Conservation (phyloP, 345 rosid genomes). For the Pugionium dolabratum region DNA sequence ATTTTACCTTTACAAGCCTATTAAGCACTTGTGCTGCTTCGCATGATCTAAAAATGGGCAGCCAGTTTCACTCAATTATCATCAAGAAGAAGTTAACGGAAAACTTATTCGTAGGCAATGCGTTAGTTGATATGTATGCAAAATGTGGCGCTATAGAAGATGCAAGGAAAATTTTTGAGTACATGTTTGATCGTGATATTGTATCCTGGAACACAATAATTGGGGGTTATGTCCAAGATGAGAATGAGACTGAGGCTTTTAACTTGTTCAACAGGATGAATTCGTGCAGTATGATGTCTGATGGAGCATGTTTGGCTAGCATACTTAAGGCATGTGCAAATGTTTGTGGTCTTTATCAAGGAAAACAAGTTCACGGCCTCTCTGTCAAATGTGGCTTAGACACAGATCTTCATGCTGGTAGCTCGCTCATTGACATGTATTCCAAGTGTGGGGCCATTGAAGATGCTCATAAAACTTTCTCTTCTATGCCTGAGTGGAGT, state of each 20-base stretch:
- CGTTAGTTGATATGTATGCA: slow-evolving; percentile 92
- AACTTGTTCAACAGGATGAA: slow-evolving; percentile 65
- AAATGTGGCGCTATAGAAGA: slow-evolving; percentile 70
- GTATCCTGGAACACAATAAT: slow-evolving; percentile 95
- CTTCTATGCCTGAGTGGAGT: slow-evolving; percentile 57
- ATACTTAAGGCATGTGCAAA: slow-evolving; percentile 80
- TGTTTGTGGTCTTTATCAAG: slow-evolving; percentile 55
- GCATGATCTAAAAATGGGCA: slow-evolving; percentile 55
- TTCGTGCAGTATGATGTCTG: slow-evolving; percentile 53
- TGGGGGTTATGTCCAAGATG: slow-evolving; percentile 83
- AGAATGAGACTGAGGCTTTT: slow-evolving; percentile 68
- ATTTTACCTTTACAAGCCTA: slow-evolving; percentile 81
- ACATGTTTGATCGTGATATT: slow-evolving; percentile 53
- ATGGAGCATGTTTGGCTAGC: slow-evolving; percentile 80
- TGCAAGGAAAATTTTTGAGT: slow-evolving; percentile 74
- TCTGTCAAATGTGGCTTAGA: slow-evolving; percentile 69
- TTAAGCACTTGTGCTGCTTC: slow-evolving; percentile 80
- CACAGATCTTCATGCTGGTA: slow-evolving; percentile 74
- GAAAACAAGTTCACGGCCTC: slow-evolving; percentile 69
- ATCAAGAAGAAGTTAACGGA: slow-evolving; percentile 58
- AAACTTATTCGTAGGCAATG: slow-evolving; percentile 81
- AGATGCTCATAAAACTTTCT: slow-evolving; percentile 52
- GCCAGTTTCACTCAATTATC: slow-evolving; percentile 69
- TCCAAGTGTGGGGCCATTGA: slow-evolving; percentile 60
- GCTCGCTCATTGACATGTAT: slow-evolving; percentile 91